Percentiles rank a stretch among this genome's conserved stretches.
phyloP scores from a whole-genome alignment of 768 basidiomycete genomes.

The Rhizopogon rudus region DNA sequence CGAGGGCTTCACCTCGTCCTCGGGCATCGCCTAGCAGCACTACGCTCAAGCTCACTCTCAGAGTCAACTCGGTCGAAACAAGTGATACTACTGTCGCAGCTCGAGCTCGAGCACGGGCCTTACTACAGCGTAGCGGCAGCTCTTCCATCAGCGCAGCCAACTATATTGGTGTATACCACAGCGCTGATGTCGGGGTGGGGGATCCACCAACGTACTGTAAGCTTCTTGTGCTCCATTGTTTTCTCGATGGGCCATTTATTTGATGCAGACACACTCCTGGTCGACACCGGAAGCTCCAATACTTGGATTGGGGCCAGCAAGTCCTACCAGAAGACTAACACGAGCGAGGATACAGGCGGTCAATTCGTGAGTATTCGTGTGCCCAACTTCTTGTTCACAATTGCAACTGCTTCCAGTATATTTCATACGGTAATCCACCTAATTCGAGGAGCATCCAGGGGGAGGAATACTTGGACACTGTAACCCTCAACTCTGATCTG shows the following conservation, averaged over 20 bases:
- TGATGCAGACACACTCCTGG: conserved; percentile 10
- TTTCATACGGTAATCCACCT: conserved; percentile 5
- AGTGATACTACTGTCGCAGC: neutral
- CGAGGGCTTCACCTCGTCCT: neutral
- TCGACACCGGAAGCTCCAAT: conserved; percentile 33
- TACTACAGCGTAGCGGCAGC: neutral
- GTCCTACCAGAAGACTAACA: conserved; percentile 36
- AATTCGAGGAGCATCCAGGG: conserved; percentile 2
- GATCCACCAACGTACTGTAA: conserved; percentile 9
- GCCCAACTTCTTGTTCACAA: neutral
- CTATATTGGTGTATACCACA: conserved; percentile 5
- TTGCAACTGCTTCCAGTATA: neutral
- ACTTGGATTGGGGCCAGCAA: conserved; percentile 50
- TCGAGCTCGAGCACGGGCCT: neutral
- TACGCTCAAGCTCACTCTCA: conserved; percentile 1
- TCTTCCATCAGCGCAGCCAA: conserved; percentile 10
- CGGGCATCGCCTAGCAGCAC: neutral
- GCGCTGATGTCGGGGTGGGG: conserved; percentile 10
- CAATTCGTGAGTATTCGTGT: conserved; percentile 17
- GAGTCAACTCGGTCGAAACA: neutral
- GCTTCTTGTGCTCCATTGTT: neutral
- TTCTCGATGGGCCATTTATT: neutral
- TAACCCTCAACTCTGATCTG: conserved; percentile 9
- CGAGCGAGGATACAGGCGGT: conserved; percentile 33
- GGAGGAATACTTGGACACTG: conserved; percentile 13